Evolutionary conservation across 495 filamentous ascomycete species (phyloP), one percentile per base, ranked within the genome.

Genomic region (Podospora bellae-mahoneyi): DNA sequence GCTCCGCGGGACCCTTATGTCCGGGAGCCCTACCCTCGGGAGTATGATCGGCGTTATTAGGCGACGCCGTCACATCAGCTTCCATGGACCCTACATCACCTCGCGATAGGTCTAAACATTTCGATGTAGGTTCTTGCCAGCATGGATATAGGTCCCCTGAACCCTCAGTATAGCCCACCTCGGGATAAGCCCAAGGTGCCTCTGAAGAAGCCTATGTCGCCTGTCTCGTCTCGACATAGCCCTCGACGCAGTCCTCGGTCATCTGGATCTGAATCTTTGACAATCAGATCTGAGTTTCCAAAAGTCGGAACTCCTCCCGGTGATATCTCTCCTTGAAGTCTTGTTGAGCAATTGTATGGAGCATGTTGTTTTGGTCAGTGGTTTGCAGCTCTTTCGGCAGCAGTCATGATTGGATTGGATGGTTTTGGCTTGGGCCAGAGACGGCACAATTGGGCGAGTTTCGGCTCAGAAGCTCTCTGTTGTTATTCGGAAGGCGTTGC

Each of bases 1-100:
- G 83, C 84, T 34, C 84, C 84, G 19, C 80, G 85, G 34, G 84
- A 87, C 62, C 73, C 76, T 34, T 86, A 86, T 68, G 78, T 81
- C 34, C 75, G 84, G 64, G 82, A 85, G 65, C 71, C 76, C n/a
- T 79, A 77, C 27, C 81, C 81, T 60, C 78, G 80, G 15, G 81
- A 83, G 19, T 83, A 83, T 64, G 80, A 80, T 2, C 81, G 82
- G n/a, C 80, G 80, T 54, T 82, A 82, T 73, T 84, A 75, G 39
- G 13, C 5, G 39, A 16, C 2, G 9, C 9, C 15, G 15, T 16
- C 39, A 48, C 2, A 16, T 13, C 39, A 16, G 18, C 15, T 10
- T 16, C 5, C 15, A 20, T 48, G 39, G 39, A 48, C 5, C 39
- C 15, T 9, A 16, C 7, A 10, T 7, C 9, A 48, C 39, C 1